Conservation (phyloP, 2,329 filamentous ascomycete genomes). For the Trichoderma semiorbis region DNA sequence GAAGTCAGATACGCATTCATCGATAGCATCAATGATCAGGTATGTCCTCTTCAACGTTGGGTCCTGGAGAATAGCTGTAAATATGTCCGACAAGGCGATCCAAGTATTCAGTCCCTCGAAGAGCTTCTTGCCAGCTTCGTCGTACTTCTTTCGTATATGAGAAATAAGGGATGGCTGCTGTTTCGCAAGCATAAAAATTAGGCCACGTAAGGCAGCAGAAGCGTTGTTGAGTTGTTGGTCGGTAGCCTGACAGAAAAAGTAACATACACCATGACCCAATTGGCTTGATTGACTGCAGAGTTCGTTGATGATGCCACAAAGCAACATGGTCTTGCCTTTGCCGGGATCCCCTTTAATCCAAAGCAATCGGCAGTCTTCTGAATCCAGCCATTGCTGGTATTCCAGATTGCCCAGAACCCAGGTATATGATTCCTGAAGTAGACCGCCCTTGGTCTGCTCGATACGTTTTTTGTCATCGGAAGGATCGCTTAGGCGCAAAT, state of each 20-base stretch:
- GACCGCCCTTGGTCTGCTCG: conserved; percentile 33
- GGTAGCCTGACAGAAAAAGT: conserved; percentile 18
- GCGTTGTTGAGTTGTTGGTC: conserved; percentile 37
- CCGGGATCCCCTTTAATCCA: conserved; percentile 41
- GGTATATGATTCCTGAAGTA: conserved; percentile 31
- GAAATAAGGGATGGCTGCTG: conserved; percentile 33
- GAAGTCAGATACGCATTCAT: conserved; percentile 36
- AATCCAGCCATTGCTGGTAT: conserved; percentile 23
- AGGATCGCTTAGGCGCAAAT: conserved; percentile 29
- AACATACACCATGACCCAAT: conserved; percentile 13
- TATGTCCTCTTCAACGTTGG: conserved; percentile 22
- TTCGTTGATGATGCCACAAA: conserved; percentile 34
- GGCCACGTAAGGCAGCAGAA: conserved; percentile 39
- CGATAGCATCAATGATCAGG: conserved; percentile 45
- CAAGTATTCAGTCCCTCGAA: conserved; percentile 42
- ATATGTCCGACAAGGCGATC: conserved; percentile 35
- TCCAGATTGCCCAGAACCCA: conserved; percentile 33
- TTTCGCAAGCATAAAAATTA: conserved; percentile 39
- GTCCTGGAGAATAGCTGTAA: conserved; percentile 39
- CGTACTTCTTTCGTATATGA: conserved; percentile 36
- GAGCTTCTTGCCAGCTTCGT: conserved; percentile 30
- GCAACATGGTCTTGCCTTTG: conserved; percentile 45
- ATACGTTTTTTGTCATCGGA: conserved; percentile 34
- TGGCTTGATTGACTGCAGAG: background rate
- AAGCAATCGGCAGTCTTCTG: conserved; percentile 26